phyloP scores from a whole-genome alignment of 2,329 filamentous ascomycete genomes.

The Hypoxylon sp. region DNA sequence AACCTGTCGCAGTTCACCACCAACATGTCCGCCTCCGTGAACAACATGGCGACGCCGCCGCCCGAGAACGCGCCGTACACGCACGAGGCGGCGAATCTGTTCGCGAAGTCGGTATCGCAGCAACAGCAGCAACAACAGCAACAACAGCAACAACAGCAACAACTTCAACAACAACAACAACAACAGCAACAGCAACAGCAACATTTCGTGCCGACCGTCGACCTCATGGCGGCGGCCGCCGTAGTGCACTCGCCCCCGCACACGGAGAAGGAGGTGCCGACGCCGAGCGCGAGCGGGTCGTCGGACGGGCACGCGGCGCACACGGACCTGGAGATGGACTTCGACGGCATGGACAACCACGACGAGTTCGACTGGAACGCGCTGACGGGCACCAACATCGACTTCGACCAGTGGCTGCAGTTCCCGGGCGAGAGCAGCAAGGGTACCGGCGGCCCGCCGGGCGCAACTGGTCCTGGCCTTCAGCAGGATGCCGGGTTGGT shows the following conservation, averaged over 20 bases:
- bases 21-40: conserved; percentile 32
- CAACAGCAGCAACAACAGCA: neutral
- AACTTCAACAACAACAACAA: conserved; percentile 1
- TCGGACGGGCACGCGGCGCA: conserved; percentile 55
- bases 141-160: conserved; percentile 13
- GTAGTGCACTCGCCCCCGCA: conserved; percentile 44
- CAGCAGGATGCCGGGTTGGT: conserved; percentile 20
- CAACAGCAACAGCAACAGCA: neutral
- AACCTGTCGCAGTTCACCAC: conserved; percentile 42
- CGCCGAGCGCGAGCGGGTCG: conserved; percentile 42
- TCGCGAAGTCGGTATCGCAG: conserved; percentile 27
- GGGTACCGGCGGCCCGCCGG: conserved; percentile 8
- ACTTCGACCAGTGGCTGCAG: conserved; percentile 70
- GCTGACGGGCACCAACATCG: conserved; percentile 64
- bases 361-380: conserved; percentile 67
- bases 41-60: conserved; percentile 62
- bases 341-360: conserved; percentile 54
- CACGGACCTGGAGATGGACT: conserved; percentile 59
- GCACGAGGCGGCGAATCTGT: conserved; percentile 51
- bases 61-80: conserved; percentile 61
- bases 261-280: conserved; percentile 45
- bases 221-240: conserved; percentile 31
- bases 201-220: conserved; percentile 32
- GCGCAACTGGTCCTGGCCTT: neutral
- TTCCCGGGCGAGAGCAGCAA: conserved; percentile 65